These are phyloP conservation scores for Globisporangium paddicum DNA, from an alignment of 352 stramenopile genomes.

Conservation along the genomic window DNA sequence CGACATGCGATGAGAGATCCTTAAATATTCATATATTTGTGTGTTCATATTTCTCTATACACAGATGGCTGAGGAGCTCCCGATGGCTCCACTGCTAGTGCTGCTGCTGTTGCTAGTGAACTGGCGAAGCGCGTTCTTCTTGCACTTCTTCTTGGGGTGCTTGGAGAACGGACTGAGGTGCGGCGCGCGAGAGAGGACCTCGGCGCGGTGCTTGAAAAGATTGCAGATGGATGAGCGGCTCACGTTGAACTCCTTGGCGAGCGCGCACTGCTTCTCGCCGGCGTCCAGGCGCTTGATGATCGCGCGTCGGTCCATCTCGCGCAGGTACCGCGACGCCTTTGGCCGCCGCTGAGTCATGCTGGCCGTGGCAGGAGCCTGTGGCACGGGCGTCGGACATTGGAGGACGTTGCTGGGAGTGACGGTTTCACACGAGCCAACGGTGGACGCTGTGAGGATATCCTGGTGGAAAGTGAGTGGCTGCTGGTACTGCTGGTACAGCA, in stretches of 20 bases:
- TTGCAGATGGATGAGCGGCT: constrained; percentile 68
- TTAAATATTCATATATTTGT: background rate
- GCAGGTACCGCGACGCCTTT: constrained; percentile 60
- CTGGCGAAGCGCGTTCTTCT: constrained; percentile 3
- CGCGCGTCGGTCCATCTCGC: constrained; percentile 54
- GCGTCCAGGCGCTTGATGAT: constrained; percentile 56
- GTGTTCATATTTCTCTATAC: background rate
- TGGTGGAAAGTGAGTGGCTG: background rate
- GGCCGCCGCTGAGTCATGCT: background rate
- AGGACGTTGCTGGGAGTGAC: background rate
- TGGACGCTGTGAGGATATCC: background rate
- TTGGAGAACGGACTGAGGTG: constrained; percentile 46
- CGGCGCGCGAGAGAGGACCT: constrained; percentile 44
- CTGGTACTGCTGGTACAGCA: background rate
- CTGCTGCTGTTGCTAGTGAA: background rate
- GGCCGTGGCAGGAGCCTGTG: background rate
- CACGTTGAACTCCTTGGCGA: constrained; percentile 68
- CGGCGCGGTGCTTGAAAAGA: constrained; percentile 54
- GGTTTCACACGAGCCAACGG: background rate
- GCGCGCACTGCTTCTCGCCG: constrained; percentile 55
- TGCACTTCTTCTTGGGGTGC: constrained; percentile 41
- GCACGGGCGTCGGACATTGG: background rate
- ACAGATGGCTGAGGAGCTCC: background rate
- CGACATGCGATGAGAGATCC: background rate
- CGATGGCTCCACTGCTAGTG: too few species aligned